A percentile compares a stretch with the other conserved stretches of the same genome.
phyloP scores from a whole-genome alignment of 2,329 filamentous ascomycete species.

The Colletotrichum sp. region DNA sequence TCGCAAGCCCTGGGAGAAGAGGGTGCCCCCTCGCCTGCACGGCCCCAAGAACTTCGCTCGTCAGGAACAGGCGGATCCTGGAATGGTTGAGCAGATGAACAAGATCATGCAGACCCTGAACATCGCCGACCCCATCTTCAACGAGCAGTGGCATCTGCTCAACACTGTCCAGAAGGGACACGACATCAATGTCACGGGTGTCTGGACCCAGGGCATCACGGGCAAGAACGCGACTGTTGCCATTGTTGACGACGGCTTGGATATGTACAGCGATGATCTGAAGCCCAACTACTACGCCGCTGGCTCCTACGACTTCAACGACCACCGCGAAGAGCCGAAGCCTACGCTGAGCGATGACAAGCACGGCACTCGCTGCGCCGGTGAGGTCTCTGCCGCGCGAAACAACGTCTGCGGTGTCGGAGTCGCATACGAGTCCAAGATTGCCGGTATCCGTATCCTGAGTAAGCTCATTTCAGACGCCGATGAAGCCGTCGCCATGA shows the following conservation, averaged over 20 bases:
- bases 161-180: slow-evolving; percentile 83
- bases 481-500: slow-evolving; percentile 91
- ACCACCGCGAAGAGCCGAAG: slow-evolving; percentile 76
- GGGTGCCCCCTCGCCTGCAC: slow-evolving; percentile 41
- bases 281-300: slow-evolving; percentile 92
- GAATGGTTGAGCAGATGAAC: slow-evolving; percentile 62
- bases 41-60: background rate
- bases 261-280: slow-evolving; percentile 93
- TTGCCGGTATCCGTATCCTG: slow-evolving; percentile 91
- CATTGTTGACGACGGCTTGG: slow-evolving; percentile 94
- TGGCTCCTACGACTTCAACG: slow-evolving; percentile 97
- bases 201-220: slow-evolving; percentile 91
- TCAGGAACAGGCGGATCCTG: slow-evolving; percentile 30
- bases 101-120: slow-evolving; percentile 68
- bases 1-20: slow-evolving; percentile 59
- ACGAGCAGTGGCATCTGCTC: slow-evolving; percentile 93
- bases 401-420: slow-evolving; percentile 97
- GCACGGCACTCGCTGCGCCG: slow-evolving; percentile 93
- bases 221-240: slow-evolving; percentile 89
- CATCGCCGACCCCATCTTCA: slow-evolving; percentile 90
- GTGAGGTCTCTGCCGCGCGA: slow-evolving; percentile 88
- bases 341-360: slow-evolving; percentile 84
- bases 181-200: slow-evolving; percentile 93
- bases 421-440: slow-evolving; percentile 88
- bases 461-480: slow-evolving; percentile 89